Evolutionary conservation across 2,329 filamentous ascomycete species (phyloP), one percentile per base, ranked within the genome.

Genomic region (Fusarium sp.): DNA sequence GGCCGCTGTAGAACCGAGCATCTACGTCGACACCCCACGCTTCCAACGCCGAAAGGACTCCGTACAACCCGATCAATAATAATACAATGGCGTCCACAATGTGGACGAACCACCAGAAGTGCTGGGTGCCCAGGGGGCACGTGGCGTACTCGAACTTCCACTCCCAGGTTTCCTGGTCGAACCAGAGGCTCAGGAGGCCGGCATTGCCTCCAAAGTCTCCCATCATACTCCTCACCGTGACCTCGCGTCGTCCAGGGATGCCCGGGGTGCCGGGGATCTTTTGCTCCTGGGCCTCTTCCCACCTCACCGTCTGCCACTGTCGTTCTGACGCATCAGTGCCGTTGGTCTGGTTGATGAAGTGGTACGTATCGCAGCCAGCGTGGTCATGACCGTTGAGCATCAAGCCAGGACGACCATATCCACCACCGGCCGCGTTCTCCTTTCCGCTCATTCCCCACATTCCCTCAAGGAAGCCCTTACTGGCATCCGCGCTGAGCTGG

Each of bases 181-280:
- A 98, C 96, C 96, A 99, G 1, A 94, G 88, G 71, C 93, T 97
- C 45, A 99, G 84, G 47, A 99, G 86, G 0, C 95, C 97, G 0
- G 95, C 95, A 80, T 98, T 97, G 22, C 97, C 97, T n/a, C 91
- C 92, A 82, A 93, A 99, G 66, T 94, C 94, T 65, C 97, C 97
- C 97, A 99, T 99, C 95, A 99, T 98, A 82, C 95, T 98, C 68
- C 95, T 91, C 3, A 99, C 93, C 0, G 97, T 99, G 73, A 98
- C 91, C 83, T 99, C 97, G 32, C 96, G 88, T 7, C 98, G 86
- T 1, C 93, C 93, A 0, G 93, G 90, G 4, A 89, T 76, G 6
- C 83, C 85, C 2, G 82, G 76, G 2, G 82, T 80, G 9, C 81
- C 84, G 1, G 85, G 79, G 25, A 91, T 71, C 69, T 82, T 81